Conservation (phyloP, 305 asterid species). For the Salvia sclarea region DNA sequence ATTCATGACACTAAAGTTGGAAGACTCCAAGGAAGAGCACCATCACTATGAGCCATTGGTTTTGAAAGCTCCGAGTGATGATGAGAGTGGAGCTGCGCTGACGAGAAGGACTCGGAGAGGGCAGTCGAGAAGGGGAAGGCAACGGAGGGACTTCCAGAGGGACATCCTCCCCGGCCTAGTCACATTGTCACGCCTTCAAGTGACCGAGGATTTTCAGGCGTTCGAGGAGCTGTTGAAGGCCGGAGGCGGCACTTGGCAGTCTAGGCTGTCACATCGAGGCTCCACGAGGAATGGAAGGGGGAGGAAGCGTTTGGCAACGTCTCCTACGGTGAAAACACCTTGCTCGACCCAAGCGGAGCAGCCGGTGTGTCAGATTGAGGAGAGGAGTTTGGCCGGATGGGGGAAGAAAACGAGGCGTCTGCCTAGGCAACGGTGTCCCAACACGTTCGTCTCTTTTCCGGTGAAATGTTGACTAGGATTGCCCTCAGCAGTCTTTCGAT, state of each 20-base stretch:
- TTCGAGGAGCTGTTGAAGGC: constrained; percentile 60
- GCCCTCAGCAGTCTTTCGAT: neutral
- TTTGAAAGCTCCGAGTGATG: constrained; percentile 31
- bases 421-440: constrained; percentile 64
- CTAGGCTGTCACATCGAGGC: constrained; percentile 36
- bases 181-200: constrained; percentile 62
- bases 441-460: constrained; percentile 36
- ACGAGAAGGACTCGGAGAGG: constrained; percentile 50
- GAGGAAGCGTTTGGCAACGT: constrained; percentile 42
- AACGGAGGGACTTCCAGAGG: constrained; percentile 62
- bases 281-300: constrained; percentile 45
- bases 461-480: constrained; percentile 37
- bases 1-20: constrained; percentile 62
- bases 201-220: constrained; percentile 71
- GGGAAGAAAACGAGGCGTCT: constrained; percentile 80
- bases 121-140: constrained; percentile 65
- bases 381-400: constrained; percentile 66
- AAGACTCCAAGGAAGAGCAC: constrained; percentile 52
- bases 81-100: constrained; percentile 27
- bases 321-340: constrained; percentile 24
- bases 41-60: constrained; percentile 28
- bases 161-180: constrained; percentile 71
- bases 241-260: constrained; percentile 40
- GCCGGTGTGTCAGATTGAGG: constrained; percentile 41
- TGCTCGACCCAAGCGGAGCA: constrained; percentile 33